Percentiles rank a stretch among this genome's conserved stretches.
Conservation (phyloP, 371 early-diverging fungal species). For the Nosema muscidifuracis region DNA sequence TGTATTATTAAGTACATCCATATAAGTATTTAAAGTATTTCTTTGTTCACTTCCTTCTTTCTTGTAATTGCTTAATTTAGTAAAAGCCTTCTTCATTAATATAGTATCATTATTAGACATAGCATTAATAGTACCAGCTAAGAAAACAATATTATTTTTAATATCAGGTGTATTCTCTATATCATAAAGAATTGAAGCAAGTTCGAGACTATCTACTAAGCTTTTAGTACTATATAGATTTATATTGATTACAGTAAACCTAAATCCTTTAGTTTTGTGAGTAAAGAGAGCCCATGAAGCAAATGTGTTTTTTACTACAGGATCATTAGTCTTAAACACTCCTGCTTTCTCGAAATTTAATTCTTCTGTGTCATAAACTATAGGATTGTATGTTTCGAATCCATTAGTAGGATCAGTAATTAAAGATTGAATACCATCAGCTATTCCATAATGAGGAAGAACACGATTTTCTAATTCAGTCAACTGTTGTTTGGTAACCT, state of each 20-base stretch:
- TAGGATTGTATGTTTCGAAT: conserved; percentile 15
- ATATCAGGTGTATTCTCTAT: conserved; percentile 6
- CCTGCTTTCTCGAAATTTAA: conserved; percentile 9
- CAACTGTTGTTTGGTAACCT: background rate
- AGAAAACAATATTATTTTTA: conserved; percentile 24
- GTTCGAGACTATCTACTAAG: conserved; percentile 1
- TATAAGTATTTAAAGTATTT: conserved; percentile 32
- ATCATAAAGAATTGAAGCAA: conserved; percentile 26
- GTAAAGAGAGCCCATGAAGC: conserved; percentile 32
- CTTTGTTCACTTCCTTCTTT: conserved; percentile 17
- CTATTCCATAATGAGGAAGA: conserved; percentile 29
- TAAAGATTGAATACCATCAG: background rate
- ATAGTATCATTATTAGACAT: background rate
- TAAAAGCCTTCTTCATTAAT: conserved; percentile 11
- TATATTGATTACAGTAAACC: conserved; percentile 43
- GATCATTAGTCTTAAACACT: conserved; percentile 5
- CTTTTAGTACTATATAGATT: conserved; percentile 32
- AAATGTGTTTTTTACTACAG: conserved; percentile 13
- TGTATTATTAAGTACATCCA: conserved; percentile 14
- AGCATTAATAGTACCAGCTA: conserved; percentile 34
- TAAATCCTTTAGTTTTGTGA: background rate
- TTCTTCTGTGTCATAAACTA: conserved; percentile 28
- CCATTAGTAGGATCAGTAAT: background rate
- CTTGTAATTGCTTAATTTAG: conserved; percentile 27
- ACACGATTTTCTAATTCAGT: background rate